Base-by-base conservation (phyloP, 108 stramenopile genomes). In the Schizochytrium sp. region DNA sequence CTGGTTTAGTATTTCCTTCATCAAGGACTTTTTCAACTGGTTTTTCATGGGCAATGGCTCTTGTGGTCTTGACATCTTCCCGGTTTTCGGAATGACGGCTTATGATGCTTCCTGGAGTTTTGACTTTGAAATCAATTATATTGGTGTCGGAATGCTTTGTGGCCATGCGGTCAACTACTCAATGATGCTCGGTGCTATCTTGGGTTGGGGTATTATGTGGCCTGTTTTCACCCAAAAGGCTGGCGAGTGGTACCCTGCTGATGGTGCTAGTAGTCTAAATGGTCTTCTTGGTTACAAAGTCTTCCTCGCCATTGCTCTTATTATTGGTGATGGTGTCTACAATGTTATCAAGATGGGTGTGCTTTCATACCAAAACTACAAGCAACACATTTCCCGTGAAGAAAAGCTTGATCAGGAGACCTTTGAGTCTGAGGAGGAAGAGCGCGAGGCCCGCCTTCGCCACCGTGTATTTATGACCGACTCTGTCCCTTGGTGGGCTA, bases 281-380 rank as follows among this genome's bases (percentile, higher is more conserved):
- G 76, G 76, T 55, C 76, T 83, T 3, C 76, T 83, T 53, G 76
- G 76, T n/a, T 83, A 83, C 76, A 83, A 83, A 53, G 76, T 83
- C 3, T 83, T 83, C 0, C 53, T 83, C 50, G 76, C 76, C 50
- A 83, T 83, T 53, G 53, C 50, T 47, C 76, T 83, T 53, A 83
- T 83, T 55, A 38, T 83, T 3, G 76, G 76, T 2, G 76, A 83
- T 53, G 76, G 76, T 17, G 47, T 83, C 15, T 83, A 83, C 76
- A 49, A 83, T 38, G 28, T 83, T 53, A 55, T 83, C 76, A 83
- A 83, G 76, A 49, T 83, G 50, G 76, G 28, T 53, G 13, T 55
- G 50, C 28, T 83, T n/a, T 49, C 76, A 53, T 83, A 55, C 76
- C 47, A 83, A 4, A 55, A 17, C 50, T 83, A 83, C 76, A 17